These are phyloP conservation scores for Butyriboletus loyo DNA, from an alignment of 768 basidiomycete species.

Conservation along the genomic window DNA sequence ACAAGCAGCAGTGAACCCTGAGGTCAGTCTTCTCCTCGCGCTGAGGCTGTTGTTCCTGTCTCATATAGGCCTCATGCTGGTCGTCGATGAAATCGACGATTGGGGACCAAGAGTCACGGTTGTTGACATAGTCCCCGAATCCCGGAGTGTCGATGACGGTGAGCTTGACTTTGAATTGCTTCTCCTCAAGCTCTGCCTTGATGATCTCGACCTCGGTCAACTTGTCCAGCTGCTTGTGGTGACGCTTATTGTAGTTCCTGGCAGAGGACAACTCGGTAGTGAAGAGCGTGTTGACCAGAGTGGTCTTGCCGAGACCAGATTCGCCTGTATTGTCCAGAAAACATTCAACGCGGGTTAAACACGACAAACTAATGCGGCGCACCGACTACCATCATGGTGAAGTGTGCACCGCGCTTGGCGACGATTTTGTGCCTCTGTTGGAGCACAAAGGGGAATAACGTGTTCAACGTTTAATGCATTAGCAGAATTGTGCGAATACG, in stretches of 20 bases:
- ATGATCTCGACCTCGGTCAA: conserved; percentile 98
- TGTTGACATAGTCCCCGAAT: conserved; percentile 99
- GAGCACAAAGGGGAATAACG: conserved; percentile 3
- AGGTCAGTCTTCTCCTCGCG: conserved; percentile 91
- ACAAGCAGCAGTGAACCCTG: conserved; percentile 93
- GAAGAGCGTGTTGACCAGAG: conserved; percentile 98
- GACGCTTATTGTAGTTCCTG: conserved; percentile 87
- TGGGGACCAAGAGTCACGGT: conserved; percentile 96
- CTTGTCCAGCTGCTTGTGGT: conserved; percentile 97
- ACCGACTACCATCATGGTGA: conserved; percentile 99
- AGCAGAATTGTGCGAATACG: conserved; percentile 17
- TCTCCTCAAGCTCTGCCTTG: conserved; percentile 99
- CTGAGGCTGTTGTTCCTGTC: conserved; percentile 99
- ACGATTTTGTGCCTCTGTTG: conserved; percentile 96
- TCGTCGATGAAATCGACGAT: conserved; percentile 98
- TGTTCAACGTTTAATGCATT: background rate
- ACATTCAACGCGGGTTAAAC: background rate
- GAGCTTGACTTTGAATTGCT: conserved; percentile 98
- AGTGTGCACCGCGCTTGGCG: conserved; percentile 94
- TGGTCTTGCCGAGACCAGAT: conserved; percentile 96
- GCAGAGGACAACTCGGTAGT: conserved; percentile 91
- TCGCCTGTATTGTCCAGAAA: conserved; percentile 57
- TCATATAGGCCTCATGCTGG: conserved; percentile 94
- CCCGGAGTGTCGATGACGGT: conserved; percentile 99
- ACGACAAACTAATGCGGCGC: background rate